Evolutionary conservation across 495 filamentous ascomycete species (phyloP).

Genomic region (Aspergillus saccharolyticus): DNA sequence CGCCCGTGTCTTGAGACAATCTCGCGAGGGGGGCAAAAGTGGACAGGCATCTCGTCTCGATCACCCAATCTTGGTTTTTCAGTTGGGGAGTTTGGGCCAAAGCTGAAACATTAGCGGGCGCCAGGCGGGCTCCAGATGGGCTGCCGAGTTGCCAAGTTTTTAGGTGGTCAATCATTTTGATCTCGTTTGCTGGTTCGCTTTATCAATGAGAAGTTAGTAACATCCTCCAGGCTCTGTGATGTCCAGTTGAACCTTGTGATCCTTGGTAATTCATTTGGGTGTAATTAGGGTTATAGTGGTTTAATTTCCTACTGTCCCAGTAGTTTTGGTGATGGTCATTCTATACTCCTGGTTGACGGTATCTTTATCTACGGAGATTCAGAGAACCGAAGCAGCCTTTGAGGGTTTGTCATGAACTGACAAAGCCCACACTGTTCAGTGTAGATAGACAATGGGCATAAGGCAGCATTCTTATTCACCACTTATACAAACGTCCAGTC

Average conservation of each 20-base stretch:
- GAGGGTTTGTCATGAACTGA: neutral
- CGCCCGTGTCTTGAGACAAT: neutral
- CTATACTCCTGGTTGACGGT: too few species aligned
- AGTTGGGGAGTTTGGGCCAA: neutral
- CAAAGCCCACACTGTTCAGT: neutral
- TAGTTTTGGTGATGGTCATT: too few species aligned
- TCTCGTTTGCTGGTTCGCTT: neutral
- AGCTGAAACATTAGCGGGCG: constrained; percentile 22
- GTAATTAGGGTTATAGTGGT: neutral
- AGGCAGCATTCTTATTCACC: neutral
- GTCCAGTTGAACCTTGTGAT: too few species aligned
- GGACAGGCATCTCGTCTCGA: neutral
- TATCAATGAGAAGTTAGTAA: neutral
- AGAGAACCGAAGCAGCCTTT: neutral
- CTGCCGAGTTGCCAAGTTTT: constrained; percentile 25
- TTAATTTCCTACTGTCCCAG: neutral
- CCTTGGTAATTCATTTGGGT: neutral
- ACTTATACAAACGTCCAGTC: neutral
- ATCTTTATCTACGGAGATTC: neutral
- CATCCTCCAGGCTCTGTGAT: too few species aligned
- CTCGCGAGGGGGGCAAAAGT: neutral
- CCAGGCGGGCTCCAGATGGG: neutral
- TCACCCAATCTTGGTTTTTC: constrained; percentile 11
- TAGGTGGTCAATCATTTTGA: constrained; percentile 17
- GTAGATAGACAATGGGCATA: neutral